Percentiles rank a stretch among this genome's conserved stretches.
Evolutionary conservation across 768 basidiomycete species (phyloP).

Genomic region (Basidioascus undulatus): DNA sequence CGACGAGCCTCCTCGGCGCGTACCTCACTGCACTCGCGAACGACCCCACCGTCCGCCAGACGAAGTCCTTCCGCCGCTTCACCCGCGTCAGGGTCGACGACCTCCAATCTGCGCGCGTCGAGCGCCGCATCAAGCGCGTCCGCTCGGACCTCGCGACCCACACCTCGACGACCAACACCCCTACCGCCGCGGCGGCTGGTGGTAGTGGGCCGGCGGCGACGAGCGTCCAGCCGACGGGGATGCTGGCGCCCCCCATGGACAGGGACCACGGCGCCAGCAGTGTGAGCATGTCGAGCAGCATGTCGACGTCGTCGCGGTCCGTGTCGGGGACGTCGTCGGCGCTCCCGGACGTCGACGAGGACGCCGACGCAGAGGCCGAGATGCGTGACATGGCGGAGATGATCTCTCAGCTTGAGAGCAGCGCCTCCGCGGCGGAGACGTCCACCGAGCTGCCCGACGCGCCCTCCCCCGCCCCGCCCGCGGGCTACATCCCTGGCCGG

Average conservation of each 20-base stretch:
- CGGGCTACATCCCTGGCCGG: constrained; percentile 10
- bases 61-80: constrained; percentile 60
- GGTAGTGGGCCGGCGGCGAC: constrained; percentile 1
- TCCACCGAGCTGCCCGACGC: no score
- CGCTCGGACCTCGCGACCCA: constrained; percentile 64
- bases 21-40: constrained; percentile 62
- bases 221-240: neutral
- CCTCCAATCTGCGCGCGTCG: constrained; percentile 60
- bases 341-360: constrained; percentile 1
- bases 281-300: no score
- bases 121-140: constrained; percentile 68
- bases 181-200: neutral
- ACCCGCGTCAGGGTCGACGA: constrained; percentile 68
- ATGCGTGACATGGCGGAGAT: no score
- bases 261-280: no score
- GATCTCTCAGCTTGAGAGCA: no score
- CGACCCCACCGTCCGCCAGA: constrained; percentile 32
- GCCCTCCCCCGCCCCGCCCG: constrained; percentile 19
- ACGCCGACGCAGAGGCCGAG: no score
- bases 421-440: no score
- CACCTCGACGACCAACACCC: constrained; percentile 11
- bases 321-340: constrained; percentile 5
- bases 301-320: no score
- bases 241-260: constrained; percentile 1
- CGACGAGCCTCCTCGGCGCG: constrained; percentile 42